Base-by-base conservation (phyloP, 2,329 filamentous ascomycete genomes). In the Chaetomium strumarium region DNA sequence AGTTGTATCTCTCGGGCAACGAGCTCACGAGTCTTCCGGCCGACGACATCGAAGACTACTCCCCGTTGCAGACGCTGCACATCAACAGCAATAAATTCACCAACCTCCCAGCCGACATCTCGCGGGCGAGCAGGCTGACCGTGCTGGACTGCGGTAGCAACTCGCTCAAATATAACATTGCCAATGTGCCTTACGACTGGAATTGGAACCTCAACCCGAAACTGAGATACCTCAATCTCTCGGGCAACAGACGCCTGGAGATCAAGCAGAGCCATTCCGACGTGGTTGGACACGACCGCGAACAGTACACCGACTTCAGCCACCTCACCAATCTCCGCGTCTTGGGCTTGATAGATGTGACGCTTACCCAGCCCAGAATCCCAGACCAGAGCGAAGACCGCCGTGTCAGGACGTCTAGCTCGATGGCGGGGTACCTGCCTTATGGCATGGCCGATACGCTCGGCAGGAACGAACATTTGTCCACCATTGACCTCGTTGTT, bases 151-250 rank as follows among this genome's bases (percentile, higher is more conserved):
- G 95, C 57, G 92, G 91, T 55, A 96, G 88, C 76, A 99, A 99
- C 66, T 84, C 82, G 19, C 76, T 99, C 52, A 99, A 97, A 70
- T 99, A 99, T 78, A 99, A 99, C 67, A 95, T 99, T 44, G 93
- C 90, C 30, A 99, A 99, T 65, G 96, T 95, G 77, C 93, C 92
- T 0, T 99, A 99, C 66, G 93, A 99, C 67, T 99, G 93, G 93
- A 99, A 99, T 64, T 99, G 93, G 93, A 97, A 97, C 65, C 88
- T 93, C 77, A 99, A 99, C 64, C 89, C 88, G 45, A 95, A 96
- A 63, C 74, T 99, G 59, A 87, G 91, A 58, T 99, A 95, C 65
- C 84, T 99, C 57, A 99, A 97, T 65, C 77, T 99, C 64, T 97
- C 92, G 0, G 93, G 93, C 47, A 99, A 99, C 73, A 96, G 96